A percentile compares a stretch with the other conserved stretches of the same genome.
Evolutionary conservation across 169 alveolate species (phyloP).

Genomic region (Plasmodium inui): DNA sequence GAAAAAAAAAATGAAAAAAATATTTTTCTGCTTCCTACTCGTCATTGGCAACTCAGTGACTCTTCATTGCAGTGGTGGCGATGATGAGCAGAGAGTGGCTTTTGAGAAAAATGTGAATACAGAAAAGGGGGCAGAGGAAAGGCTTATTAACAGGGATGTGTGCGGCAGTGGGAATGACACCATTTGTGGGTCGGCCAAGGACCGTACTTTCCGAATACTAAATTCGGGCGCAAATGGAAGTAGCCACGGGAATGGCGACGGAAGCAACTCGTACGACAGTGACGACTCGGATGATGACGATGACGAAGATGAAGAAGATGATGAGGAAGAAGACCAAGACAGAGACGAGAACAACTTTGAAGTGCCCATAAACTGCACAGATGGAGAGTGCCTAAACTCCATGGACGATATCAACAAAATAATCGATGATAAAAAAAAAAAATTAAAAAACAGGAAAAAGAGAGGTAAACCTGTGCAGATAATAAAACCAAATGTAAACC

Average conservation of each 20-base stretch:
- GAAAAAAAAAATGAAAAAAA: constrained; percentile 50
- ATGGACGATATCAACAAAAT: constrained; percentile 63
- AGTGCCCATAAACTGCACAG: constrained; percentile 47
- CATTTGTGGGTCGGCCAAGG: neutral
- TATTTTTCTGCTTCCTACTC: constrained; percentile 22
- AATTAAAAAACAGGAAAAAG: constrained; percentile 17
- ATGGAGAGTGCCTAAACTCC: constrained; percentile 30
- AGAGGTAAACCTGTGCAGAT: constrained; percentile 82
- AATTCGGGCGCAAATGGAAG: neutral
- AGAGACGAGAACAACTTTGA: constrained; percentile 48
- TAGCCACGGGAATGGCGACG: neutral
- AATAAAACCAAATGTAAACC: constrained; percentile 82
- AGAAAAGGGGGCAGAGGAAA: neutral
- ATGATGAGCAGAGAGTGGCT: neutral
- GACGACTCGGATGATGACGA: constrained; percentile 18
- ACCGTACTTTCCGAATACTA: neutral
- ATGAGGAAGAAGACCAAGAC: constrained; percentile 30
- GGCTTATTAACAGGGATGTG: neutral
- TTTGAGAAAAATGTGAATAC: neutral
- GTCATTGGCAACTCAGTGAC: constrained; percentile 24
- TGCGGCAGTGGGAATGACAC: neutral
- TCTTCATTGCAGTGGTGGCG: constrained; percentile 19
- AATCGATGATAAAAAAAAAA: constrained; percentile 54
- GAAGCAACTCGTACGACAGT: neutral
- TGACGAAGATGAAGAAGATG: neutral